Evolutionary conservation across 257 asterid genomes (phyloP).

Genomic region (Linderniella brevidens): DNA sequence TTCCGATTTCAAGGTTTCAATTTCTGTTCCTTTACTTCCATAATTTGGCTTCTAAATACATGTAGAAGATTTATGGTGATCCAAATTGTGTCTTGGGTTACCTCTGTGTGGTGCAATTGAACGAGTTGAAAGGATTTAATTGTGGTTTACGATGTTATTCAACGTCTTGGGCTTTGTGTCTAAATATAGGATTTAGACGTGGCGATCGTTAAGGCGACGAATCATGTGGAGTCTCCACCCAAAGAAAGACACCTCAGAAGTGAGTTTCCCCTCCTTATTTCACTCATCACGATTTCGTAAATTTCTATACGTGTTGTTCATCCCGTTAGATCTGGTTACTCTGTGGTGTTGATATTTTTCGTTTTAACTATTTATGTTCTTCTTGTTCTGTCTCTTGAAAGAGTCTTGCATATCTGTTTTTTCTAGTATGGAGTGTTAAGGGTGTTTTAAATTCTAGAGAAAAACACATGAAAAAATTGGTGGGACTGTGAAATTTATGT

Average conservation of each 20-base stretch:
- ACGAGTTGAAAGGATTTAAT: background rate
- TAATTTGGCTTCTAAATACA: no score
- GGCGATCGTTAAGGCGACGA: constrained; percentile 98
- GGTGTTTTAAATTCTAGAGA: no score
- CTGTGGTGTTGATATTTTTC: no score
- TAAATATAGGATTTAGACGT: constrained; percentile 85
- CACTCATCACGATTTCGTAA: constrained; percentile 2
- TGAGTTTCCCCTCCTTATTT: constrained; percentile 21
- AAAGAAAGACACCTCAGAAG: constrained; percentile 92
- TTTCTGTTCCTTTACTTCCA: background rate
- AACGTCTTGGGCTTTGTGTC: constrained; percentile 13
- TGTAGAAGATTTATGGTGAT: no score
- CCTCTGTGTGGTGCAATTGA: no score
- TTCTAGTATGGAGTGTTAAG: no score
- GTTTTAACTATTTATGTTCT: no score
- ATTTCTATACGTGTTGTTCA: constrained; percentile 5
- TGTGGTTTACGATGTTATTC: constrained; percentile 4
- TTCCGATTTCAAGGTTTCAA: constrained; percentile 86
- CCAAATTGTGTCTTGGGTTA: no score
- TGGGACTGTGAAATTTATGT: no score
- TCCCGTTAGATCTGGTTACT: constrained; percentile 1
- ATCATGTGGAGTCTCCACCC: constrained; percentile 97
- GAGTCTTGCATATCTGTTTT: no score
- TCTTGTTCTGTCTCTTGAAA: no score
- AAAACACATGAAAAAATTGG: no score